Conservation (phyloP, 2,329 filamentous ascomycete genomes). For the Talaromyces sp. region DNA sequence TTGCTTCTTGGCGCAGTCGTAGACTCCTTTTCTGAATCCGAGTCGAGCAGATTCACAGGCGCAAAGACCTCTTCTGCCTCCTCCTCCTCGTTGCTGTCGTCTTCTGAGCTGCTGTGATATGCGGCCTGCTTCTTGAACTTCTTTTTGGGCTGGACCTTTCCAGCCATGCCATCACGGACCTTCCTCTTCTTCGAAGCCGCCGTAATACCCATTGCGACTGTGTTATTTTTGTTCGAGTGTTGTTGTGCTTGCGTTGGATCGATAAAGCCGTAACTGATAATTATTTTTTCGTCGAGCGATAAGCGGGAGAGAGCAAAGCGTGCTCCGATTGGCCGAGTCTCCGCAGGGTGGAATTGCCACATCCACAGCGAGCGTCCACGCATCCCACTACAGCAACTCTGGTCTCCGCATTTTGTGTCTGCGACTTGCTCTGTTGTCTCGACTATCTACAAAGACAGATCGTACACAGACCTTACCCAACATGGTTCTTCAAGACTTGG, state of each 20-base stretch:
- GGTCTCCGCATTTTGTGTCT: conserved; percentile 4
- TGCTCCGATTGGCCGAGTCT: conserved; percentile 29
- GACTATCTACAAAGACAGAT: neutral
- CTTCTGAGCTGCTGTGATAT: conserved; percentile 61
- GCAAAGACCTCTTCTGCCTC: conserved; percentile 42
- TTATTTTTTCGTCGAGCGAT: conserved; percentile 17
- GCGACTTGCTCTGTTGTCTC: conserved; percentile 17
- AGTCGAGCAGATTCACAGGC: conserved; percentile 48
- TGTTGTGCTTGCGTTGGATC: neutral
- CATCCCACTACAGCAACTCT: conserved; percentile 7
- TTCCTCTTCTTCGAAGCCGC: conserved; percentile 50
- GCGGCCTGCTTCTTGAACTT: conserved; percentile 59
- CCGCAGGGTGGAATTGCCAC: conserved; percentile 12
- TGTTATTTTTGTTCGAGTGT: neutral
- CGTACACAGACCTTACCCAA: neutral
- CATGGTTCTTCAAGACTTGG: conserved; percentile 99
- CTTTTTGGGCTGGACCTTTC: conserved; percentile 50
- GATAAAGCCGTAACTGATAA: neutral
- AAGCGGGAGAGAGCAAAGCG: conserved; percentile 8
- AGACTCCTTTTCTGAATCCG: conserved; percentile 33
- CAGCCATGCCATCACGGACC: conserved; percentile 55
- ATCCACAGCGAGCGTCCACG: neutral
- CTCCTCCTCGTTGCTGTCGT: conserved; percentile 42
- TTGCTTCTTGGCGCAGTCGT: conserved; percentile 8
- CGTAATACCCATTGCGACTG: conserved; percentile 32